Percentiles rank a stretch among this genome's conserved stretches.
phyloP scores from a whole-genome alignment of 2,329 filamentous ascomycete species.

The Pyrenophora tritici-repentis region DNA sequence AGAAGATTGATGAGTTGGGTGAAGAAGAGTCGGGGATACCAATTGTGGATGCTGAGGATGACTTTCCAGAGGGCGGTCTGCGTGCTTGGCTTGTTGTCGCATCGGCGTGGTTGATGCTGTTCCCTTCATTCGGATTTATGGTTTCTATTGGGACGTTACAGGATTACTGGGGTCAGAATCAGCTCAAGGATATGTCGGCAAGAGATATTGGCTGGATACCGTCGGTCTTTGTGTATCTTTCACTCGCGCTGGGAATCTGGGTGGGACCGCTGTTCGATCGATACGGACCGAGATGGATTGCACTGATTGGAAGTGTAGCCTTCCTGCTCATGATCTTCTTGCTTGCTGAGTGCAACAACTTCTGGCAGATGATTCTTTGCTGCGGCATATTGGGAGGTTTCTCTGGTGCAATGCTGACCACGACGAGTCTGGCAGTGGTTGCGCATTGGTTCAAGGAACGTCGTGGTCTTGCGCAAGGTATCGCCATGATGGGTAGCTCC shows the following conservation, averaged over 20 bases:
- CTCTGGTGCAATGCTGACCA: slow-evolving; percentile 47
- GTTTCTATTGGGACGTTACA: slow-evolving; percentile 72
- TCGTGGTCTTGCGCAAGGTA: slow-evolving; percentile 46
- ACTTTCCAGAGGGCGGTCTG: slow-evolving; percentile 48
- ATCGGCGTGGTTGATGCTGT: slow-evolving; percentile 41
- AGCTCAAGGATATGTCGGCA: slow-evolving; percentile 66
- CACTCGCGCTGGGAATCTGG: slow-evolving; percentile 82
- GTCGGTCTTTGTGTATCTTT: slow-evolving; percentile 80
- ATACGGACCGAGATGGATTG: slow-evolving; percentile 45
- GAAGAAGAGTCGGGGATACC: slow-evolving; percentile 19
- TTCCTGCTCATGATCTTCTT: slow-evolving; percentile 40
- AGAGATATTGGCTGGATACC: slow-evolving; percentile 86
- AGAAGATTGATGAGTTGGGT: neutral
- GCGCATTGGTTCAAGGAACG: slow-evolving; percentile 49
- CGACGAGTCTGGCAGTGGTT: slow-evolving; percentile 43
- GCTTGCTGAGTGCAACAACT: slow-evolving; percentile 42
- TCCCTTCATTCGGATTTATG: slow-evolving; percentile 47
- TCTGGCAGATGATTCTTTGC: slow-evolving; percentile 51
- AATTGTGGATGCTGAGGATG: slow-evolving; percentile 32
- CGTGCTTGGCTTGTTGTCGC: slow-evolving; percentile 50
- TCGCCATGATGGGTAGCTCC: slow-evolving; percentile 47
- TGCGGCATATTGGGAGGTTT: slow-evolving; percentile 49
- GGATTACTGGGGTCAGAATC: slow-evolving; percentile 74
- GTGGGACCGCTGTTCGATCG: slow-evolving; percentile 73
- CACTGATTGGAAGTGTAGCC: slow-evolving; percentile 33